Conservation (phyloP, 2,329 filamentous ascomycete species). For the Aspergillus thermomutatus region DNA sequence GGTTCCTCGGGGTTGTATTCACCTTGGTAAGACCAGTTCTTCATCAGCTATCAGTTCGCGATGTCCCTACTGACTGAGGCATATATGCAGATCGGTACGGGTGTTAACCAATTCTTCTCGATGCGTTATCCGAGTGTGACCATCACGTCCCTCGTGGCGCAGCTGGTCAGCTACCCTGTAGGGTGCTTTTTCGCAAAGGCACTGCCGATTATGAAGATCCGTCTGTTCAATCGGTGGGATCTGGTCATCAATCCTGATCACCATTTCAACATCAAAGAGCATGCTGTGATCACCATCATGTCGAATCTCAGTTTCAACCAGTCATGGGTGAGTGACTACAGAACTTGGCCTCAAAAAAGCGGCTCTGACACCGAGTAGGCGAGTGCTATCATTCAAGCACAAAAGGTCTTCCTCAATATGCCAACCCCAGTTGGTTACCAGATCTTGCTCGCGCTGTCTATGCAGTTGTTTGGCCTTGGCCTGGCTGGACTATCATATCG, state of each 20-base stretch:
- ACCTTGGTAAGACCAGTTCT: constrained; percentile 30
- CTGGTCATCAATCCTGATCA: constrained; percentile 40
- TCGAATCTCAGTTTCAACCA: constrained; percentile 46
- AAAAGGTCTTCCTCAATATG: constrained; percentile 37
- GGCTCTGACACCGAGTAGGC: constrained; percentile 28
- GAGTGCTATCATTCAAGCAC: constrained; percentile 43
- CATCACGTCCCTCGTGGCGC: constrained; percentile 44
- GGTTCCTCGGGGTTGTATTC: constrained; percentile 45
- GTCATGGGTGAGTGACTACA: constrained; percentile 15
- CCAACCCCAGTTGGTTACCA: constrained; percentile 34
- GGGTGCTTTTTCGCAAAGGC: constrained; percentile 38
- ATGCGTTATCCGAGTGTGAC: constrained; percentile 45
- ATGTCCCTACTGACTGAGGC: neutral
- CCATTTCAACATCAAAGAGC: constrained; percentile 48
- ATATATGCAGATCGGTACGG: constrained; percentile 30
- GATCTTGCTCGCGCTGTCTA: constrained; percentile 35
- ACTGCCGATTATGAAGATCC: constrained; percentile 35
- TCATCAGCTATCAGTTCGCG: neutral
- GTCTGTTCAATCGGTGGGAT: constrained; percentile 11
- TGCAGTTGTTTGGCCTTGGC: constrained; percentile 38
- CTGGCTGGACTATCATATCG: constrained; percentile 34
- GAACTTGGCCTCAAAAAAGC: too few relatives aligned
- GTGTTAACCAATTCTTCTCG: constrained; percentile 47
- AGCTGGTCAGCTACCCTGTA: constrained; percentile 43
- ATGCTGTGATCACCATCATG: constrained; percentile 47